Evolutionary conservation across 2,329 filamentous ascomycete genomes (phyloP).

Genomic region (Whalleya microplaca): DNA sequence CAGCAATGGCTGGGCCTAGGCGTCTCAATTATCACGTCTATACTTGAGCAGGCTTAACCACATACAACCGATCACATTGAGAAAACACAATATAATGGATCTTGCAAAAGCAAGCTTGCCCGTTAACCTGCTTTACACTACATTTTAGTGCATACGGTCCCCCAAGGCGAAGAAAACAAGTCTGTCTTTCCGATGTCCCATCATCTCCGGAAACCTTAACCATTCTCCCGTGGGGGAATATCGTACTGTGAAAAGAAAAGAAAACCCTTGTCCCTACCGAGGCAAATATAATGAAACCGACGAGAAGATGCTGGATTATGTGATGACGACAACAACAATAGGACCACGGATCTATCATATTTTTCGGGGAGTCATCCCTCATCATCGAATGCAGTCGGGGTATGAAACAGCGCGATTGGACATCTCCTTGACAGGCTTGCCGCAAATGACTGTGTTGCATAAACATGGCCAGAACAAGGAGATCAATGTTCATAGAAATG

Average conservation of each 20-base stretch:
- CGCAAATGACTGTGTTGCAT: constrained; percentile 9
- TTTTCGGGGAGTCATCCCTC: not conserved
- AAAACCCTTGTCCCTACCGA: constrained; percentile 16
- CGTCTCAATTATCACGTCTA: not conserved
- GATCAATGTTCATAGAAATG: constrained; percentile 16
- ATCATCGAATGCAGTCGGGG: constrained; percentile 7
- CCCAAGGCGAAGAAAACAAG: constrained; percentile 7
- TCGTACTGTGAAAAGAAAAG: constrained; percentile 23
- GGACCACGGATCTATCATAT: not conserved
- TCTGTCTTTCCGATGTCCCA: constrained; percentile 12
- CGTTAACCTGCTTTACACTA: constrained; percentile 8
- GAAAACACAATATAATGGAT: not conserved
- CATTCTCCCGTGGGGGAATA: constrained; percentile 30
- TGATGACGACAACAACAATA: not conserved
- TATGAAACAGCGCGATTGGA: constrained; percentile 4
- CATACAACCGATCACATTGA: not conserved
- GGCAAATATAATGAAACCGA: constrained; percentile 25
- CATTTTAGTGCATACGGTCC: constrained; percentile 9
- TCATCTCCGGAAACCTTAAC: constrained; percentile 18
- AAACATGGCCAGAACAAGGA: constrained; percentile 25
- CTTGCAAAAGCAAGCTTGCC: constrained; percentile 2
- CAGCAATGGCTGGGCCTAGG: not conserved
- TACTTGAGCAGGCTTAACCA: not conserved
- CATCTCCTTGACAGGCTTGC: not conserved
- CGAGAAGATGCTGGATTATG: not conserved